Base-by-base conservation (phyloP, 2,329 filamentous ascomycete genomes). In the Aureobasidium sp. region DNA sequence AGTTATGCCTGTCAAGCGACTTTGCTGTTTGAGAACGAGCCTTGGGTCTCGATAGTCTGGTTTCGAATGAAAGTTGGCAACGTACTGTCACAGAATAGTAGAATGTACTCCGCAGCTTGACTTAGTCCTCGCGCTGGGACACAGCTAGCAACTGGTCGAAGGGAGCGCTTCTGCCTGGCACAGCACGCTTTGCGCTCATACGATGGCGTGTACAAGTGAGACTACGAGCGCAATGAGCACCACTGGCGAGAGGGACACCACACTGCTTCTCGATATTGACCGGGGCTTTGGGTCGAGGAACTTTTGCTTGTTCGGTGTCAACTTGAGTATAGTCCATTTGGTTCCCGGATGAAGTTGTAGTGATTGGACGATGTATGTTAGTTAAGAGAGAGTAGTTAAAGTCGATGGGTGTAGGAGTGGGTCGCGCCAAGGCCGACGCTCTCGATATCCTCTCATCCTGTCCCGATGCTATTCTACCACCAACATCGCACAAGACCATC, bases 211-310 rank as follows among this genome's bases (percentile, higher is more conserved):
- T 95, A 77, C 91, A 96, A 0, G 91, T 96, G 58, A 96, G 75
- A 3, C 88, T 93, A 57, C 91, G 80, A 27, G 91, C 91, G 71
- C 91, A 96, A 49, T 89, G 88, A 63, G 89, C 88, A 2, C 91
- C 90, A 68, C 94, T 93, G 0, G 89, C 83, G 58, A 95, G 78
- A 53, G 87, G 81, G 37, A 96, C 91, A 79, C 91, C 91, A 69
- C 91, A 96, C 74, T 96, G 91, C 67, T 89, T 85, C 76, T 96
- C 91, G 25, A 96, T 91, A 72, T 96, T 90, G 45, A 96, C 91
- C 3, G 91, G 90, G 0, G 90, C 90, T 78, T 94, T 95, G 0
- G 88, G 86, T 68, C 94, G 94, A 0, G 88, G 81, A 1, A 82
- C 80, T 73, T 95, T 95, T 9, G 87, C 62, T 54, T 72, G 45